Conservation (phyloP, 495 filamentous ascomycete genomes). For the Talaromyces adpressus region DNA sequence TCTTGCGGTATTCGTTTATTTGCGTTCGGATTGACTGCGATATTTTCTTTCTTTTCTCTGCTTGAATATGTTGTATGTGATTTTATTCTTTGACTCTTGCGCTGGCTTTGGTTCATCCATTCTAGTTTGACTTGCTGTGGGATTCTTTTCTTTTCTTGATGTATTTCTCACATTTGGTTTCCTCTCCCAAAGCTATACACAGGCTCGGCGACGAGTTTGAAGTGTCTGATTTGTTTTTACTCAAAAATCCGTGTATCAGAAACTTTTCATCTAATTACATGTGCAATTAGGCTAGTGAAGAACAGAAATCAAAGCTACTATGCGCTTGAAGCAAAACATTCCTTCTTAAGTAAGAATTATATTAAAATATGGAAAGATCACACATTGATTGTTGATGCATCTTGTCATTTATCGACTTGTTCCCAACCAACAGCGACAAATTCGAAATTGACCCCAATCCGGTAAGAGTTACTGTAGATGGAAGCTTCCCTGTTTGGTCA, state of each 20-base stretch:
- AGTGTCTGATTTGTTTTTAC: background rate
- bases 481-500: background rate
- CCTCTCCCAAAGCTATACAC: background rate
- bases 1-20: constrained; percentile 18
- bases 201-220: background rate
- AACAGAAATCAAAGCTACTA: background rate
- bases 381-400: background rate
- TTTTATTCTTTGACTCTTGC: constrained; percentile 10
- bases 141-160: constrained; percentile 13
- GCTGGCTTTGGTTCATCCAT: constrained; percentile 16
- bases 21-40: constrained; percentile 9
- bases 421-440: background rate
- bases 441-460: background rate
- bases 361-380: background rate
- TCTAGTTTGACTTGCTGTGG: constrained; percentile 14
- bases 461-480: constrained; percentile 7
- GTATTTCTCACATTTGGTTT: constrained; percentile 11
- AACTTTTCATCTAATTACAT: background rate
- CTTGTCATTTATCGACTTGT: background rate
- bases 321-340: background rate
- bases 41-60: constrained; percentile 14
- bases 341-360: background rate
- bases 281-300: constrained; percentile 1
- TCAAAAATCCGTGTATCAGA: constrained; percentile 1
- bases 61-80: constrained; percentile 15